phyloP scores from a whole-genome alignment of 352 stramenopile genomes.

The Pythium folliculosum region DNA sequence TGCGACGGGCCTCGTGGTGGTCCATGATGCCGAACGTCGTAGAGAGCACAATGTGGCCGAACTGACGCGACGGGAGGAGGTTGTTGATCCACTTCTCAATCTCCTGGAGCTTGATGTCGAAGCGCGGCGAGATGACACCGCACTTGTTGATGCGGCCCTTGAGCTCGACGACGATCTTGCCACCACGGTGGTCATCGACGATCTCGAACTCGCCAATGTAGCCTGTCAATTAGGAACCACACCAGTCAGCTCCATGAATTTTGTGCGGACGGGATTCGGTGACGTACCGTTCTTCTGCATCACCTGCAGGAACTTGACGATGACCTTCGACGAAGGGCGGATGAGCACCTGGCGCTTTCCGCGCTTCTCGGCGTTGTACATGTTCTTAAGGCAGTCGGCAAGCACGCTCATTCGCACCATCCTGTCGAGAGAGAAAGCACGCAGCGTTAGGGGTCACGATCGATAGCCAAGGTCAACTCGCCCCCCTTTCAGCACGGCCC shows the following conservation, averaged over 20 bases:
- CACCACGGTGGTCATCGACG: conserved; percentile 98
- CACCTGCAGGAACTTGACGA: conserved; percentile 99
- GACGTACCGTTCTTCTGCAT: conserved; percentile 99
- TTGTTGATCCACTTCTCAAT: conserved; percentile 99
- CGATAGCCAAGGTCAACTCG: conserved; percentile 61
- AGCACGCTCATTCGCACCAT: conserved; percentile 99
- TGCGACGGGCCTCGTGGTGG: conserved; percentile 95
- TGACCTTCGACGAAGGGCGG: conserved; percentile 99
- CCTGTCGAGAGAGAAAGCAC: conserved; percentile 36
- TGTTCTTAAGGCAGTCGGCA: conserved; percentile 99
- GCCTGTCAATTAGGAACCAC: conserved; percentile 50
- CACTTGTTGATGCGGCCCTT: conserved; percentile 99
- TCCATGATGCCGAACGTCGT: conserved; percentile 93
- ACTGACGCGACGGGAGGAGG: conserved; percentile 98
- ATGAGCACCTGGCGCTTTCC: conserved; percentile 99
- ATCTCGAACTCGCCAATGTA: conserved; percentile 99
- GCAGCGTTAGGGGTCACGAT: conserved; percentile 44
- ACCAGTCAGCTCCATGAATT: background rate
- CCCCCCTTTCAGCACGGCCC: conserved; percentile 18
- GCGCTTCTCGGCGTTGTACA: conserved; percentile 99
- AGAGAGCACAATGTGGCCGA: conserved; percentile 96
- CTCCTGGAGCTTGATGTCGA: conserved; percentile 96
- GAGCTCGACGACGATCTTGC: conserved; percentile 99
- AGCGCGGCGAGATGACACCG: conserved; percentile 98
- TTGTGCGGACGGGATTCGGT: too few relatives aligned